Evolutionary conservation across 495 filamentous ascomycete species (phyloP), one percentile per base, ranked within the genome.

Genomic region (Aspergillus hancockii): DNA sequence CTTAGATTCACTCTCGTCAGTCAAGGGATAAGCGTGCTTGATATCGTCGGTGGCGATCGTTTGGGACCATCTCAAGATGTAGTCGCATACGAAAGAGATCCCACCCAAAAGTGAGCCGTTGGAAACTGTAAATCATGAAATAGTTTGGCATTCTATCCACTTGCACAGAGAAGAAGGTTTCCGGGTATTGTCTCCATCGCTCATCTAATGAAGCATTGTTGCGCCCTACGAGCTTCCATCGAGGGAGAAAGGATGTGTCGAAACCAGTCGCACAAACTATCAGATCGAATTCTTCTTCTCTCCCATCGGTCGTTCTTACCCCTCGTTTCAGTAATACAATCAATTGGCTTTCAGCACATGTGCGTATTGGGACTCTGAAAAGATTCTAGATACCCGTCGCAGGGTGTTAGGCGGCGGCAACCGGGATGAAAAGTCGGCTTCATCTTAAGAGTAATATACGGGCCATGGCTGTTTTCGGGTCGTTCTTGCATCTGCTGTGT

Each of bases 231-330:
- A 75, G 30, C 12, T 66, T 64, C 63, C 67, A 80, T 3, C 23
- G 25, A 0, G 78, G 75, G 12, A 65, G 40, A 50, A 69, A 76
- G 8, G 69, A 72, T 0, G 71, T 71, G 54, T 82, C 71, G 54
- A 82, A 83, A 0, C 81, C 81, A 2, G 77, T 78, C 13, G 77
- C 67, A 62, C 77, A 81, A 21, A 83, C 70, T 18, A 83, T 74
- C 1, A 81, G 58, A 54, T 82, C 79, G n/a, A 75, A 68, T 9
- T 36, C 34, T 23, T 77, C 65, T 9, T 67, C 49, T 25, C 63
- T 55, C 0, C 55, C 59, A 0, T 55, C 12, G 0, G 0, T 9
- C 21, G 70, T 76, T 4, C 67, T 58, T 40, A 83, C 74, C 0
- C 82, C 85, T 2, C n/a, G 66, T 79, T 21, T 73, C 67, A 0